phyloP scores from a whole-genome alignment of 352 stramenopile species.

The Globisporangium alternatum region DNA sequence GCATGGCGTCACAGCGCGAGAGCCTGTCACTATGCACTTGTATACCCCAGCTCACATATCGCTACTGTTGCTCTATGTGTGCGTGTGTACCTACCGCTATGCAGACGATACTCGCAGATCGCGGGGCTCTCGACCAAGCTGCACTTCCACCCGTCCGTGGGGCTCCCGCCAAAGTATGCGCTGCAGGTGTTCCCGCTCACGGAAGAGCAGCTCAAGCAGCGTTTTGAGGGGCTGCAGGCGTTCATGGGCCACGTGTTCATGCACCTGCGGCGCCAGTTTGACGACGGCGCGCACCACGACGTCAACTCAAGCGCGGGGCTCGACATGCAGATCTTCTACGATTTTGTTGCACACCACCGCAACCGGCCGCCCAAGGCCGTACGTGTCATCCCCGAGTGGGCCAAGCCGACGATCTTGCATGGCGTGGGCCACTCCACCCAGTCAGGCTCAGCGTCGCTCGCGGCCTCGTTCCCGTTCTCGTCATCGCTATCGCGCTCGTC shows the following conservation, averaged over 20 bases:
- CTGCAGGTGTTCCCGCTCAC: conserved; percentile 75
- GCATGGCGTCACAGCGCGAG: neutral
- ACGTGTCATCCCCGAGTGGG: conserved; percentile 58
- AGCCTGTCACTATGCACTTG: neutral
- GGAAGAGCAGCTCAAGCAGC: conserved; percentile 54
- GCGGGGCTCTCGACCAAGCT: conserved; percentile 53
- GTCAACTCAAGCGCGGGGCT: conserved; percentile 46
- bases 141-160: conserved; percentile 66
- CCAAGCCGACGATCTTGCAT: conserved; percentile 33
- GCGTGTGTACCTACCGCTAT: neutral
- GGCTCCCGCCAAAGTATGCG: conserved; percentile 76
- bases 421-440: conserved; percentile 8
- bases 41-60: neutral
- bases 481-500: conserved; percentile 18
- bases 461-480: conserved; percentile 9
- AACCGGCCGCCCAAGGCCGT: conserved; percentile 58
- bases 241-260: conserved; percentile 55
- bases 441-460: neutral
- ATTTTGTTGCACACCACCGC: conserved; percentile 65
- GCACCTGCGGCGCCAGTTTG: conserved; percentile 41
- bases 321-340: conserved; percentile 85
- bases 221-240: conserved; percentile 57
- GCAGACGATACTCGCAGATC: conserved; percentile 74
- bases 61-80: neutral
- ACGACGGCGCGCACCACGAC: conserved; percentile 63